These are phyloP conservation scores for Pelargonium cotyledonis DNA, from an alignment of 441 rosid species.

Conservation along the genomic window DNA sequence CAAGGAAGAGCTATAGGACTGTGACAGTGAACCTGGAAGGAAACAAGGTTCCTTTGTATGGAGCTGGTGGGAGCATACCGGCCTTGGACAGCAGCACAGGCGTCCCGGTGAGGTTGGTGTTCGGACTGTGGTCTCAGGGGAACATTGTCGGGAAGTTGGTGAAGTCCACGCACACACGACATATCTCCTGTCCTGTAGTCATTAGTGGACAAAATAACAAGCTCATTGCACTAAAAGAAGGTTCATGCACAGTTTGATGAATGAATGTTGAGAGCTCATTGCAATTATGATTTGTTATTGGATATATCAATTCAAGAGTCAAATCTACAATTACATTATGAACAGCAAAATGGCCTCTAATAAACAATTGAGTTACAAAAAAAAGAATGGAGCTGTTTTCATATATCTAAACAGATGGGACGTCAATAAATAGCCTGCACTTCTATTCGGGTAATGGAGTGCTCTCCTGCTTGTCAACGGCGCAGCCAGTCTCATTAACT, in stretches of 20 bases:
- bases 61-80: constrained; percentile 48
- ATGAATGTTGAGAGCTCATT: background rate
- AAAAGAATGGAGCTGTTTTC: too few species aligned
- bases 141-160: constrained; percentile 56
- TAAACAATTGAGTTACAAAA: background rate
- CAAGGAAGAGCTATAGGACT: constrained; percentile 37
- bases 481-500: constrained; percentile 52
- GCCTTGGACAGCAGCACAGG: constrained; percentile 28
- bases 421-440: too few species aligned
- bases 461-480: constrained; percentile 43
- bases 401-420: background rate
- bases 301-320: background rate
- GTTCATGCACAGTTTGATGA: constrained; percentile 28
- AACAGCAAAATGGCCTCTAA: background rate
- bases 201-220: constrained; percentile 27
- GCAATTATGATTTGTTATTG: background rate
- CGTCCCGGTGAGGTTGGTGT: constrained; percentile 43
- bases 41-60: constrained; percentile 48
- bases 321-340: constrained; percentile 8
- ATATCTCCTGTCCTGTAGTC: constrained; percentile 37
- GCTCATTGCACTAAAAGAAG: constrained; percentile 31
- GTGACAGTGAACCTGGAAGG: constrained; percentile 41
- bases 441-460: constrained; percentile 17
- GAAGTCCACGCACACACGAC: constrained; percentile 37
- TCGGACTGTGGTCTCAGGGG: constrained; percentile 43